Base-by-base conservation (phyloP, 2,329 filamentous ascomycete genomes). In the Fusarium siculi region DNA sequence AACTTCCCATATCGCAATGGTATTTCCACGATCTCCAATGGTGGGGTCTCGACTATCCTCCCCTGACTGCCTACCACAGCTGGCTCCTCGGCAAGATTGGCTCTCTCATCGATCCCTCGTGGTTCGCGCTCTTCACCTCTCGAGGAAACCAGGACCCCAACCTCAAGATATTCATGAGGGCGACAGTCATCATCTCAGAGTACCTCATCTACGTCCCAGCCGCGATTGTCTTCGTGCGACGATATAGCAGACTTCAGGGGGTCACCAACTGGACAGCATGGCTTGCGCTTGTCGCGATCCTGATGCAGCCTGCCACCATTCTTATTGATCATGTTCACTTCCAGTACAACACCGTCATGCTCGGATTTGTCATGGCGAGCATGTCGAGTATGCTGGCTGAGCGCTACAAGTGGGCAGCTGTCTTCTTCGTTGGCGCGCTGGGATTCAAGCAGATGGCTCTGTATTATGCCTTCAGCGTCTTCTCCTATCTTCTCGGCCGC, bases 391-490 rank as follows among this genome's bases (percentile, higher is more conserved):
- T 98, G 84, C 82, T 97, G 56, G 94, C 95, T 7, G 93, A 93
- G 8, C 90, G 95, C 54, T 92, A 92, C 77, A 88, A 97, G 70
- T 98, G 96, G 95, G 90, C 93, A 32, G 95, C 94, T 70, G 89
- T 97, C 66, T 97, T 97, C 85, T 99, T 99, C 77, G 96, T 99
- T 11, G 90, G 90, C 21, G 93, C 96, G 7, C 86, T 99, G n/a
- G 94, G 94, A 10, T 99, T 98, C 87, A 99, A 99, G 86, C 96
- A 99, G 82, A 99, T 99, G 97, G 96, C 96, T 2, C 87, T 99
- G 21, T 99, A 98, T 84, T 99, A 98, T 82, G 95, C 97, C 7
- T 95, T 97, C 19, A 92, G 92, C 25, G 92, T 98, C 64, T 98
- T 98, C 81, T 93, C 94, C 37, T 99, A 95, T 79, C 90, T 99